Evolutionary conservation across 345 rosid genomes (phyloP), one percentile per base, ranked within the genome.

Genomic region (Chamaenerion angustifolium): DNA sequence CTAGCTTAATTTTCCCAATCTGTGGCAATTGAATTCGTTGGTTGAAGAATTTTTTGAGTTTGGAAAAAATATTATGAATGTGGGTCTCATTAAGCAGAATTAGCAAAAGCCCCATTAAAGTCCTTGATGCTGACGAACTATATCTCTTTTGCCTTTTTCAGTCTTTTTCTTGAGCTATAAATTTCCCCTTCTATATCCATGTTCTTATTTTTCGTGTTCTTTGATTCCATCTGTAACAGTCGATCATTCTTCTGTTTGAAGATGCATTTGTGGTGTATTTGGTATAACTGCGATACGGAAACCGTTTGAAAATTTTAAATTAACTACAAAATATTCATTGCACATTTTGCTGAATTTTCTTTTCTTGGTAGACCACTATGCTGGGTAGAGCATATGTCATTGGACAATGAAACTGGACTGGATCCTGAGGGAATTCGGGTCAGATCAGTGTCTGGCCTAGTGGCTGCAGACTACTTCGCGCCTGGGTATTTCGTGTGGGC

Each of bases 401-500:
- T 89, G 63, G 88, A 89, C 71, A 89, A 89, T 63, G 95, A 81
- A 69, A 85, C 95, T 46, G 97, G 97, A 57, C 57, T 89, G 59
- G 97, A 89, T 79, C 90, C 97, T 66, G 65, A 70, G 16, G 88
- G 90, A 46, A 76, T 89, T 49, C 74, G 94, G 68, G 69, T 83
- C 48, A 73, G 97, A 56, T 71, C 97, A 48, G 95, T 83, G 55
- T 64, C 84, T 62, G 98, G 98, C 59, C 88, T 90, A 5, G 98
- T 86, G 59, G 98, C 98, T 62, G 98, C 98, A 1, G 98, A 90
- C 67, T 90, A 90, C 75, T 86, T 90, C 75, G 81, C 80, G 54
- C 85, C 96, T 17, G 98, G 98, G 15, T 90, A 83, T 70, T 90
- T 86, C 63, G 95, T 90, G 19, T 90, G 98, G 96, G 98, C 98